Evolutionary conservation across 2,329 filamentous ascomycete species (phyloP), one percentile per base, ranked within the genome.

Genomic region (Dothideomycetidae sp.): DNA sequence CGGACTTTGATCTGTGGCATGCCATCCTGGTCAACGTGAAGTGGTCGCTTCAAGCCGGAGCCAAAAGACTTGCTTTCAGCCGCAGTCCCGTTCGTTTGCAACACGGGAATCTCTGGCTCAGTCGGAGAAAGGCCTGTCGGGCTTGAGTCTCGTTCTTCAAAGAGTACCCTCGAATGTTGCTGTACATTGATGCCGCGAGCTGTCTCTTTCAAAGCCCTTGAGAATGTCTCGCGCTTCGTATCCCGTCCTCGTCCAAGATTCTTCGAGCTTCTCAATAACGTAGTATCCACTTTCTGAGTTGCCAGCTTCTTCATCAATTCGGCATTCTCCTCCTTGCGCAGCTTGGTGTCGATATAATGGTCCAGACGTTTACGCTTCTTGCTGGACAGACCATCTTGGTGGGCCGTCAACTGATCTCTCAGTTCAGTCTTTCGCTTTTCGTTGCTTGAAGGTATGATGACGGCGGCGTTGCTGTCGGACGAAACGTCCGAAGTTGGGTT

Each of bases 321-420:
- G 17, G 82, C 68, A 51, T 83, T 93, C 57, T 96, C 88, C 53
- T 98, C 90, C 57, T 93, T 94, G 57, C 78, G 81, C 31, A 98
- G 66, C 67, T 98, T 98, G 41, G 72, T 90, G 51, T 96, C 86
- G 55, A 80, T 75, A 46, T 79, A 80, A 52, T 79, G 78, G 47
- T 79, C 73, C 44, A 80, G 51, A 37, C 75, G 63, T 60, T 79
- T 79, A 48, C 73, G 66, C 57, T 80, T 80, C 57, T 79, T 79
- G 13, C 63, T 59, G 2, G 68, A 73, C 41, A 77, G 66, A 40
- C 71, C 61, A 3, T 70, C 59, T 44, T 72, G 62, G 33, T 68
- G 61, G 23, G 67, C 60, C 42, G 61, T 61, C 41, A 77, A 48
- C 48, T 75, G 67, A 31, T 68, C 66, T 45, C 64, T 64, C 41